Conservation (phyloP, 306 rosid genomes). For the Prunus davidiana region DNA sequence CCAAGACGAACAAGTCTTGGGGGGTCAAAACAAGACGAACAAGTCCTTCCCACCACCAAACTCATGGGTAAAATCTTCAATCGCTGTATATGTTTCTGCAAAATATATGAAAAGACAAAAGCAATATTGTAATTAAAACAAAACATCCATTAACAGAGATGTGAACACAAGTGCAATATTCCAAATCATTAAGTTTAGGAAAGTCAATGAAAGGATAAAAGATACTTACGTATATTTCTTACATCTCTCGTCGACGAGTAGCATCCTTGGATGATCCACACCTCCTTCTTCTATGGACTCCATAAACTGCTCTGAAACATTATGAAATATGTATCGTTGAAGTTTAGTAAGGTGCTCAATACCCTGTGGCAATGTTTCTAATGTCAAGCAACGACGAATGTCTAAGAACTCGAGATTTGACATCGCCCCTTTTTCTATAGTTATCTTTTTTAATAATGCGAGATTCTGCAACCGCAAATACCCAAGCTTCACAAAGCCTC, state of each 20-base stretch:
- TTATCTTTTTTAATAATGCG: background rate
- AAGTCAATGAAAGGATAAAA: background rate
- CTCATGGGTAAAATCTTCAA: no score
- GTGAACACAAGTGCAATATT: no score
- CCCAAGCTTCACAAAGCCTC: conserved; percentile 6
- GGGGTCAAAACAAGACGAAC: no score
- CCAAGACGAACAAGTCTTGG: no score
- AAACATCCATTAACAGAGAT: no score
- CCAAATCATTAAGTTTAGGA: no score
- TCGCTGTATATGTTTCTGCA: no score
- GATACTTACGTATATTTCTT: no score
- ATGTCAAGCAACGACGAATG: background rate
- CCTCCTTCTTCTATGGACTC: background rate
- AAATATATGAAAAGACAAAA: no score
- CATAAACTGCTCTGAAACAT: background rate
- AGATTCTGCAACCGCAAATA: background rate
- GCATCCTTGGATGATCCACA: background rate
- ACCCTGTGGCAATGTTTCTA: conserved; percentile 4
- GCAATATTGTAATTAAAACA: no score
- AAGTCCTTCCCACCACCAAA: no score
- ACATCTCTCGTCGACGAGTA: background rate
- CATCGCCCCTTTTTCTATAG: conserved; percentile 4
- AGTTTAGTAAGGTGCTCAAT: conserved; percentile 5
- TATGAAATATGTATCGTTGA: background rate
- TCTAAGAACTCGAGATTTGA: background rate